Percentiles rank a stretch among this genome's conserved stretches.
phyloP scores from a whole-genome alignment of 768 basidiomycete species.

The Podaxis rugospora region DNA sequence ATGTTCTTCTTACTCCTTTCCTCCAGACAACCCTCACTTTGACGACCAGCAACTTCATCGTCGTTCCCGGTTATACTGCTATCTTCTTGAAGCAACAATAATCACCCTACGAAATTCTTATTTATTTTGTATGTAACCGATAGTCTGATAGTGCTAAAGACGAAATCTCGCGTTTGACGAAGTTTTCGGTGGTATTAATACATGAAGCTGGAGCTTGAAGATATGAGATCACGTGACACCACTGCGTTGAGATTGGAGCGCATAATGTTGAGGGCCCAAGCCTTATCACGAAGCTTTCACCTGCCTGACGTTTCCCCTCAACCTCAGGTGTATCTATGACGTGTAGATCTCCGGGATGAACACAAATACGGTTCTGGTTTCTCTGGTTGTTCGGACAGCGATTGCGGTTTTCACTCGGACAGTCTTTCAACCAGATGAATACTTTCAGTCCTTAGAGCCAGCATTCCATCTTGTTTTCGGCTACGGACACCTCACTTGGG shows the following conservation, averaged over 20 bases:
- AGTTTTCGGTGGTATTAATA: background rate
- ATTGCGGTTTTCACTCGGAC: constrained; percentile 73
- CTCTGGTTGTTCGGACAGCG: constrained; percentile 48
- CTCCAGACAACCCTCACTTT: constrained; percentile 25
- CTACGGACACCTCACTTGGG: constrained; percentile 93
- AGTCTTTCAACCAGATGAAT: constrained; percentile 97
- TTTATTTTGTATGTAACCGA: background rate
- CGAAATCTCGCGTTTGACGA: background rate
- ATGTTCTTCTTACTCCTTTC: background rate
- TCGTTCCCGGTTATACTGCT: constrained; percentile 28
- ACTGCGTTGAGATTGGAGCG: background rate
- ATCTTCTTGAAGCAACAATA: constrained; percentile 23
- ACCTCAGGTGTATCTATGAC: background rate
- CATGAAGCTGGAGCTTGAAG: background rate
- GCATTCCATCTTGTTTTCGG: constrained; percentile 89
- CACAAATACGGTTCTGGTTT: constrained; percentile 9
- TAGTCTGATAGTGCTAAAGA: background rate
- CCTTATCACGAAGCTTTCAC: background rate
- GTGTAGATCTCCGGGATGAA: background rate
- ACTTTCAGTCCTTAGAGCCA: constrained; percentile 90
- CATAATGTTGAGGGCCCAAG: background rate
- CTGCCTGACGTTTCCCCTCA: background rate
- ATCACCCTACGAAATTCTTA: background rate
- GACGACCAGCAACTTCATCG: constrained; percentile 25
- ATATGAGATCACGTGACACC: background rate